phyloP scores from a whole-genome alignment of 1,139 yeast species.

The Magnusiomyces fungicola region DNA sequence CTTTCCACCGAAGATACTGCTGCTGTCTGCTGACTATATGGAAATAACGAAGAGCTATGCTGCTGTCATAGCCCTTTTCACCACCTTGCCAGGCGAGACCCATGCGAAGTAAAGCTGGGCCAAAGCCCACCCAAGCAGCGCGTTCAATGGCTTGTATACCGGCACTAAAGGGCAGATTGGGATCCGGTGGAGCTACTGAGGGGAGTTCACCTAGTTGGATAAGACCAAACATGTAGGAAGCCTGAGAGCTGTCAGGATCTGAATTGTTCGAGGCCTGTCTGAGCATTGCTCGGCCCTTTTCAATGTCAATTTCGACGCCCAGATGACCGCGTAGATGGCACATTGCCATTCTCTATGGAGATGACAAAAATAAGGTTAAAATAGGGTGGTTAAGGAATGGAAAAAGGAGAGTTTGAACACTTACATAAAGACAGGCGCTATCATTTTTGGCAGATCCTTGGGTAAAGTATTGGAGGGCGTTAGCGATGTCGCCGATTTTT shows the following conservation, averaged over 20 bases:
- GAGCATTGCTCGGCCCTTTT: slow-evolving; percentile 26
- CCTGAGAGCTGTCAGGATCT: slow-evolving; percentile 36
- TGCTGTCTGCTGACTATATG: slow-evolving; percentile 35
- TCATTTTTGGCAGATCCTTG: slow-evolving; percentile 17
- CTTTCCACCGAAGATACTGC: slow-evolving; percentile 24
- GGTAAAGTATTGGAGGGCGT: slow-evolving; percentile 15
- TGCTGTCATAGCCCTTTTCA: slow-evolving; percentile 33
- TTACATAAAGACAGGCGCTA: slow-evolving; percentile 8
- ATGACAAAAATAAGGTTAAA: slow-evolving; percentile 21
- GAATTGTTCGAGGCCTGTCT: slow-evolving; percentile 28
- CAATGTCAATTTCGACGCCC: slow-evolving; percentile 23
- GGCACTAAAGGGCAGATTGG: slow-evolving; percentile 16
- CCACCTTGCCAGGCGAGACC: slow-evolving; percentile 37
- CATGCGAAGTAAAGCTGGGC: slow-evolving; percentile 36
- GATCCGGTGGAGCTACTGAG: slow-evolving; percentile 16
- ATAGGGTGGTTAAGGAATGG: too few relatives aligned
- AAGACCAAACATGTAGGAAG: slow-evolving; percentile 34
- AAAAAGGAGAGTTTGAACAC: background rate
- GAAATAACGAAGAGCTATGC: slow-evolving; percentile 35
- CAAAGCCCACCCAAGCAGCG: slow-evolving; percentile 34
- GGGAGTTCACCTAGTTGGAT: slow-evolving; percentile 32
- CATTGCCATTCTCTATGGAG: slow-evolving; percentile 30
- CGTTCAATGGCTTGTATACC: slow-evolving; percentile 32
- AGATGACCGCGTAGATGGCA: slow-evolving; percentile 33
- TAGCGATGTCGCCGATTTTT: slow-evolving; percentile 16